A percentile compares a stretch with the other conserved stretches of the same genome.
phyloP scores from a whole-genome alignment of 805 yeast genomes.

The Dipodascus albidus region DNA sequence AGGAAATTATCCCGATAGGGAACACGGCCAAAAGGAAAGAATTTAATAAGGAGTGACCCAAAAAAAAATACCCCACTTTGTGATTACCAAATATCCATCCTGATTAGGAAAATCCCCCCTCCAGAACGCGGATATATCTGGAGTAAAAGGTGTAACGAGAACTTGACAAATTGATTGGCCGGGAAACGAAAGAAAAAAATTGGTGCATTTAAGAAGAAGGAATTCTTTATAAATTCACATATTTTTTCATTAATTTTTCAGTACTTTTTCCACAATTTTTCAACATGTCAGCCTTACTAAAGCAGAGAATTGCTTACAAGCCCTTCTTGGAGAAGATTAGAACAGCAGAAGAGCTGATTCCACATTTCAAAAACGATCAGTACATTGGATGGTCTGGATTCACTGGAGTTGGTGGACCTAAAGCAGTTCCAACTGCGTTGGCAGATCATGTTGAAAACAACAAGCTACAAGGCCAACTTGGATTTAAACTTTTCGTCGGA shows the following conservation, averaged over 20 bases:
- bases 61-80: too few species aligned
- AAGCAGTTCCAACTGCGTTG: slow-evolving; percentile 79
- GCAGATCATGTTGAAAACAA: slow-evolving; percentile 84
- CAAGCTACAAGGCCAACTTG: slow-evolving; percentile 73
- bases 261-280: neutral
- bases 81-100: too few species aligned
- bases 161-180: too few species aligned
- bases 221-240: neutral
- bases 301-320: slow-evolving; percentile 83
- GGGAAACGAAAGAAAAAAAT: too few species aligned
- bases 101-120: too few species aligned
- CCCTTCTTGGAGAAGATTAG: slow-evolving; percentile 73
- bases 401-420: slow-evolving; percentile 98
- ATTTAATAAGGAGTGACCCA: too few species aligned
- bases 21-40: too few species aligned
- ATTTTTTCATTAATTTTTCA: neutral
- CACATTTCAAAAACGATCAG: slow-evolving; percentile 79
- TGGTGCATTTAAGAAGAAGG: too few species aligned
- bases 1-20: too few species aligned
- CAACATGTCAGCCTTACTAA: slow-evolving; percentile 60
- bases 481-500: slow-evolving; percentile 88
- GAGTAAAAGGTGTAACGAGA: too few species aligned
- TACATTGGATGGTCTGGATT: slow-evolving; percentile 98
- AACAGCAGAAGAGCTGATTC: slow-evolving; percentile 72
- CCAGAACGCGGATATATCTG: too few species aligned